Base-by-base conservation (phyloP, 202 grass and related monocot species). In the Panicum hallii region DNA sequence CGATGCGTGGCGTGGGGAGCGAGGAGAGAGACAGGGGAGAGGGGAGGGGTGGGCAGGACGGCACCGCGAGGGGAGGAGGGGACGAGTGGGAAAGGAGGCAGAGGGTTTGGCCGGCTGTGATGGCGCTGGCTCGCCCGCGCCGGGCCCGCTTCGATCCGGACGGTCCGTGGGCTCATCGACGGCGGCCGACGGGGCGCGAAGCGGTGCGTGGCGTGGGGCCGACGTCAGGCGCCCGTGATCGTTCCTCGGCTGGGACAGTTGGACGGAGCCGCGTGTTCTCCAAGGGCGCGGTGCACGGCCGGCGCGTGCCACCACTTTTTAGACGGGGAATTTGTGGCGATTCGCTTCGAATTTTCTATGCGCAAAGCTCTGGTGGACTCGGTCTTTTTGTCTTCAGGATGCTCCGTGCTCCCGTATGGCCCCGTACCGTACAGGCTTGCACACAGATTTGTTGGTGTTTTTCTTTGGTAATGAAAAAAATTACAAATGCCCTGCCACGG, bases 91-190 rank as follows among this genome's bases (percentile, higher is more conserved):
- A 63, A 60, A 40, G 44, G 16, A 13, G 28, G 2, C 11, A 2
- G 23, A 17, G 22, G 22, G 78, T 75, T 55, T 48, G 84, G 84
- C 45, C 80, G 84, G 79, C 67, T 62, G 84, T 83, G 84, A 87
- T 75, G 85, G 68, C 14, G 84, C 88, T 79, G 84, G 69, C 88
- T 54, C 84, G 79, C 34, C 88, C 67, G 47, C 16, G 17, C 28
- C 26, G 79, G 58, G 9, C 69, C 56, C 80, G 3, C 74, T 8
- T 1, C 15, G 67, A 72, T 15, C 9, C 0, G 1, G 0, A 5
- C 78, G 23, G 88, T 75, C 60, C 32, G 4, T 63, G 0, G 4
- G 0, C 5, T 0, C 67, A 83, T 86, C 32, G 74, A 83, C 79
- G 79, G 88, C 2, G 38, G 30, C 0, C 0, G n/a, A 36, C 4